These are phyloP conservation scores for Tuber brumale DNA, from an alignment of 495 filamentous ascomycete species.

Conservation along the genomic window DNA sequence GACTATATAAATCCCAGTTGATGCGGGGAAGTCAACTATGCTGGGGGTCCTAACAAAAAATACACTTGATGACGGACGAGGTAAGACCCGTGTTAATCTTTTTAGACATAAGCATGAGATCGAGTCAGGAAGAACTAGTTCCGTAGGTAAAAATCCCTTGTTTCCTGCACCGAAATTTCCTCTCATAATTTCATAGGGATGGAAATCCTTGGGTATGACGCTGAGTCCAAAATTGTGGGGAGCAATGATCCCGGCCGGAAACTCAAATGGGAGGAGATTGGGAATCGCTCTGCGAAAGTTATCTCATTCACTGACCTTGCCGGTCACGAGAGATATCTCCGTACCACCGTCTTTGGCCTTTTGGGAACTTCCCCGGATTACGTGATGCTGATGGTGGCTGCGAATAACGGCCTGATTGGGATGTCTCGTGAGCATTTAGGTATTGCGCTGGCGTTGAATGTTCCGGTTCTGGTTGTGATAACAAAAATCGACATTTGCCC, in stretches of 20 bases:
- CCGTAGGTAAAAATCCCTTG: slow-evolving; percentile 63
- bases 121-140: slow-evolving; percentile 88
- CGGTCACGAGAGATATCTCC: slow-evolving; percentile 89
- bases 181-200: slow-evolving; percentile 35
- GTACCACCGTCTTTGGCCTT: slow-evolving; percentile 93
- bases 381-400: slow-evolving; percentile 95
- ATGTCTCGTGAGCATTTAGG: slow-evolving; percentile 98
- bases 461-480: slow-evolving; percentile 95
- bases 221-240: slow-evolving; percentile 72
- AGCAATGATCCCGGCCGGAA: slow-evolving; percentile 76
- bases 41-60: slow-evolving; percentile 94
- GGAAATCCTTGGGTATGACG: slow-evolving; percentile 98
- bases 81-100: slow-evolving; percentile 89
- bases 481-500: slow-evolving; percentile 99
- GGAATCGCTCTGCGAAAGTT: slow-evolving; percentile 88
- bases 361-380: slow-evolving; percentile 94
- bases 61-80: slow-evolving; percentile 86
- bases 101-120: slow-evolving; percentile 98
- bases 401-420: slow-evolving; percentile 92
- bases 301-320: slow-evolving; percentile 95
- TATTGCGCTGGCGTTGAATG: slow-evolving; percentile 89
- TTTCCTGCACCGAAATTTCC: background rate
- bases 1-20: slow-evolving; percentile 52
- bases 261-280: slow-evolving; percentile 96
- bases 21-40: slow-evolving; percentile 96